These are phyloP conservation scores for Fusarium sp. DNA, from an alignment of 2,329 filamentous ascomycete genomes.

Conservation along the genomic window DNA sequence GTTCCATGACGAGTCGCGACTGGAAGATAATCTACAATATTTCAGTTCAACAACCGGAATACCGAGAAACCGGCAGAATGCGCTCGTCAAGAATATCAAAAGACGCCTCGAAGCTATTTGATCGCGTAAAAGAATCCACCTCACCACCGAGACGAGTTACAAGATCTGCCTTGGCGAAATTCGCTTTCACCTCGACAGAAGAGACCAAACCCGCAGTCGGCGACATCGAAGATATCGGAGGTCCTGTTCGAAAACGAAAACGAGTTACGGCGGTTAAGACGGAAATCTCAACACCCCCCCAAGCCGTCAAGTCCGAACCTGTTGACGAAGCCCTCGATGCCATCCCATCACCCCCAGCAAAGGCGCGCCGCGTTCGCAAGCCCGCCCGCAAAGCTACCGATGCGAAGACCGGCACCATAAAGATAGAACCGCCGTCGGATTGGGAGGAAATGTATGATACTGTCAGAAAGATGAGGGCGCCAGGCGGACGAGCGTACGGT, in stretches of 20 bases:
- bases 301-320: slow-evolving; percentile 56
- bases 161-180: slow-evolving; percentile 61
- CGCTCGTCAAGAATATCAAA: slow-evolving; percentile 68
- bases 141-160: slow-evolving; percentile 60
- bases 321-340: slow-evolving; percentile 45
- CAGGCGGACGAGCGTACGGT: slow-evolving; percentile 68
- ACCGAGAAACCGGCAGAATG: slow-evolving; percentile 54
- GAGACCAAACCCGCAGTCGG: slow-evolving; percentile 37
- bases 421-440: slow-evolving; percentile 73
- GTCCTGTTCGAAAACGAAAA: slow-evolving; percentile 49
- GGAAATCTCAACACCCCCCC: slow-evolving; percentile 27
- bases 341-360: slow-evolving; percentile 44
- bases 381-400: slow-evolving; percentile 60
- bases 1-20: slow-evolving; percentile 23
- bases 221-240: slow-evolving; percentile 70
- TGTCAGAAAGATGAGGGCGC: slow-evolving; percentile 79
- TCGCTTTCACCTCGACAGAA: slow-evolving; percentile 53
- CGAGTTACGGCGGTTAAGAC: slow-evolving; percentile 40
- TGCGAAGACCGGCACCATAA: slow-evolving; percentile 54
- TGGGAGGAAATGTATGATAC: slow-evolving; percentile 86
- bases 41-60: background rate
- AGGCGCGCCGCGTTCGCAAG: slow-evolving; percentile 55
- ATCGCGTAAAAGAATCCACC: slow-evolving; percentile 47
- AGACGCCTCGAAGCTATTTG: slow-evolving; percentile 68
- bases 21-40: background rate